phyloP scores from a whole-genome alignment of 2,329 filamentous ascomycete genomes.

The Zasmidium cellare region DNA sequence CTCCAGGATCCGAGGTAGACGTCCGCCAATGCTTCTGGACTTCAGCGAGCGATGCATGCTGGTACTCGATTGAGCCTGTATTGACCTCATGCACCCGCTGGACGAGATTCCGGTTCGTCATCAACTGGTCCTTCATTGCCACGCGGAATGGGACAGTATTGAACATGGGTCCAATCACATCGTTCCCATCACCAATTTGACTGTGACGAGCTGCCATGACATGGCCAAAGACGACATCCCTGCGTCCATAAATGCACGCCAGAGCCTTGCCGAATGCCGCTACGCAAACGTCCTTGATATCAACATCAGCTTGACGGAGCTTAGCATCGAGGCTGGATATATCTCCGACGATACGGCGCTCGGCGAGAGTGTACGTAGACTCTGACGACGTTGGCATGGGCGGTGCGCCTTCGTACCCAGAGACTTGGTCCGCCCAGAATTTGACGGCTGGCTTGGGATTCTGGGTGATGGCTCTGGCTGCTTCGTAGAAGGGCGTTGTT shows the following conservation, averaged over 20 bases:
- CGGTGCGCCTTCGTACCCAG: slow-evolving; percentile 10
- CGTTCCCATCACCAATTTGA: slow-evolving; percentile 5
- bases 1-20: not conserved
- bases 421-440: slow-evolving; percentile 15
- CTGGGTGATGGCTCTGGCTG: slow-evolving; percentile 10
- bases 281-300: slow-evolving; percentile 14
- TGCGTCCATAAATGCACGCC: slow-evolving; percentile 7
- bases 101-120: slow-evolving; percentile 11
- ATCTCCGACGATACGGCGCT: not conserved
- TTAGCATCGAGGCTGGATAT: not conserved
- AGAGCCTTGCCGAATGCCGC: slow-evolving; percentile 16
- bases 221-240: slow-evolving; percentile 19
- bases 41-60: slow-evolving; percentile 15
- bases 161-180: slow-evolving; percentile 17
- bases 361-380: slow-evolving; percentile 1
- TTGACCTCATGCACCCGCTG: slow-evolving; percentile 7
- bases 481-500: slow-evolving; percentile 14
- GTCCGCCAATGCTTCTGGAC: slow-evolving; percentile 16
- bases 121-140: slow-evolving; percentile 11
- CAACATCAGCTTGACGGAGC: slow-evolving; percentile 9
- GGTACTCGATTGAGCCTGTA: slow-evolving; percentile 12
- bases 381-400: not conserved
- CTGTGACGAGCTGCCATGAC: slow-evolving; percentile 16
- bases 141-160: slow-evolving; percentile 18
- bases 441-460: slow-evolving; percentile 9